Conservation (phyloP, 108 stramenopile species). For the Pseudonitzschia multiseries region DNA sequence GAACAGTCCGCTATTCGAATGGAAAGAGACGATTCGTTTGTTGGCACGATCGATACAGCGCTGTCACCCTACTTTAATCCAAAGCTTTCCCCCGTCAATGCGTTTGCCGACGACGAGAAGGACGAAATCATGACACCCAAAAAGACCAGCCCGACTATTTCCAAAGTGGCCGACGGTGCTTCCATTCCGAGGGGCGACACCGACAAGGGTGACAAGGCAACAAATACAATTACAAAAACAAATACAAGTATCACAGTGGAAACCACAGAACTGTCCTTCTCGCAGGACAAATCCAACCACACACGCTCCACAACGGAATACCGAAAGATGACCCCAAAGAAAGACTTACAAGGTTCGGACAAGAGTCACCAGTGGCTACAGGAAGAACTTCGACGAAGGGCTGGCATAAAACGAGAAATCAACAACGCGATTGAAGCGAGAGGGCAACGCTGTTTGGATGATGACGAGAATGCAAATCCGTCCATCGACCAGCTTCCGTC, state of each 20-base stretch:
- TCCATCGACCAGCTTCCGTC: slow-evolving; percentile 1
- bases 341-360: slow-evolving; percentile 34
- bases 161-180: neutral
- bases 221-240: too few relatives aligned
- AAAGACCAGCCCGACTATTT: neutral
- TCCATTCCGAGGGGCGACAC: too few relatives aligned
- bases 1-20: neutral
- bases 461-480: neutral
- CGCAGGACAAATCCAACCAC: neutral
- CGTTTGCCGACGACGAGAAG: neutral
- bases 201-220: too few relatives aligned
- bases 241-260: neutral
- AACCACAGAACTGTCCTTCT: neutral
- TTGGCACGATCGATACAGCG: neutral
- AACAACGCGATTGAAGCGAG: slow-evolving; percentile 30
- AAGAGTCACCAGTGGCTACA: slow-evolving; percentile 35
- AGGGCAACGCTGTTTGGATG: slow-evolving; percentile 1
- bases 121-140: neutral
- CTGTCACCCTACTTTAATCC: neutral
- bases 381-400: slow-evolving; percentile 31
- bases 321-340: slow-evolving; percentile 35
- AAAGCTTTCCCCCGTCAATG: neutral
- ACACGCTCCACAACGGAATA: neutral
- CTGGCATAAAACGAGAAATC: slow-evolving; percentile 33
- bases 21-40: neutral